These are phyloP conservation scores for Austropuccinia psidii DNA, from an alignment of 1,284 basidiomycete genomes.

Conservation along the genomic window DNA sequence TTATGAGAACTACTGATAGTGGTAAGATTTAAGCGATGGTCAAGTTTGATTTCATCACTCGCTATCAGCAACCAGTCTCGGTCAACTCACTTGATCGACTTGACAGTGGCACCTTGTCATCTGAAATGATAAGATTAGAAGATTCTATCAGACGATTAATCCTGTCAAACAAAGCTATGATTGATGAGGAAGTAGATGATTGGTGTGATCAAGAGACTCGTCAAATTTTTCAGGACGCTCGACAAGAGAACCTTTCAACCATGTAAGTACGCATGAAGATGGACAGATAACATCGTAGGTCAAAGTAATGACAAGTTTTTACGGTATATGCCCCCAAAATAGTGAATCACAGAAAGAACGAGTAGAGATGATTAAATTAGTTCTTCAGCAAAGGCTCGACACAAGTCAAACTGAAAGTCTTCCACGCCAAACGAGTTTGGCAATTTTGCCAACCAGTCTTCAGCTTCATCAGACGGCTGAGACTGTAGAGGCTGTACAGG, in stretches of 20 bases:
- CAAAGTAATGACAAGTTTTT: not conserved
- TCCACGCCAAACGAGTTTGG: not conserved
- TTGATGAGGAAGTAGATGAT: not conserved
- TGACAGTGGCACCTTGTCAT: not conserved
- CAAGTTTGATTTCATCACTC: too few species aligned
- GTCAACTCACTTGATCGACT: constrained; percentile 3
- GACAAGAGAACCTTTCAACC: constrained; percentile 13
- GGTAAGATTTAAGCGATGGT: too few species aligned
- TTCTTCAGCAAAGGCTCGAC: not conserved
- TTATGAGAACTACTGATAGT: too few species aligned
- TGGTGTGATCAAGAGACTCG: not conserved
- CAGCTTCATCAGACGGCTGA: not conserved
- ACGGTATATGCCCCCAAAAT: too few species aligned
- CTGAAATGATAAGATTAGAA: constrained; percentile 19
- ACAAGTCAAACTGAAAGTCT: not conserved
- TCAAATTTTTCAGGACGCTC: not conserved
- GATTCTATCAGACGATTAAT: constrained; percentile 13
- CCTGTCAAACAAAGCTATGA: constrained; percentile 7
- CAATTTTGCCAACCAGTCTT: not conserved
- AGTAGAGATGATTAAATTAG: constrained; percentile 12
- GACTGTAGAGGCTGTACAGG: not conserved
- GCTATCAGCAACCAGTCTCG: not conserved
- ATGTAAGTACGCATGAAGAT: not conserved
- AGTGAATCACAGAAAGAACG: constrained; percentile 12
- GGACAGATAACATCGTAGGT: not conserved